Evolutionary conservation across 805 yeast species (phyloP), one percentile per base, ranked within the genome.

Genomic region (Candida insectorum): DNA sequence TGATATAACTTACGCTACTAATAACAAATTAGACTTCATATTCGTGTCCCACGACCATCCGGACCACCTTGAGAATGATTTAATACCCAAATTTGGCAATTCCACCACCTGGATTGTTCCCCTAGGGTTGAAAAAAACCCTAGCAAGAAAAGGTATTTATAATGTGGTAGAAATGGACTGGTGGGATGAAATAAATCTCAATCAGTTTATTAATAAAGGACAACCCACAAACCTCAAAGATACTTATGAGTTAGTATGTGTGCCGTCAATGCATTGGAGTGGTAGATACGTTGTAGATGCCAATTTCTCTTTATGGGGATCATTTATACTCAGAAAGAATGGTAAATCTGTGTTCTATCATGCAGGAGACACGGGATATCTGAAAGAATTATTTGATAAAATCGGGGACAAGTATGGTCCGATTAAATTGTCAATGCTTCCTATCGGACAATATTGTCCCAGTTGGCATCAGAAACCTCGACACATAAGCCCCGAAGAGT

Each of bases 251-350:
- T 66, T 91, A 12, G 89, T 85, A 1, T 85, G 96, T 56, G 74
- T 93, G 0, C 97, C 97, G 0, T 87, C 97, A 0, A 82, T 83
- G 94, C 97, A 91, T 58, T 91, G 97, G 97, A 84, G 95, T 1
- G 97, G 97, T 0, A 62, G 96, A 23, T 73, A 74, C 21, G 57
- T 89, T n/a, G 51, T 79, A 13, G 97, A 91, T 54, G 74, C 94
- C 2, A 91, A 91, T 56, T 62, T 65, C 16, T 75, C 94, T 0
- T 62, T 91, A 33, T 91, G 97, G 97, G 85, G 95, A 48, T 86
- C 96, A 0, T 91, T 81, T 49, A 50, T 91, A 44, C 54, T 91
- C 7, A 64, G 78, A 32, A 73, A 77, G 37, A 74, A 85, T 43
- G 81, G 79, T 0, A 67, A 75, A 44, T 85, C 96, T 0, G 51